Percentiles rank a stretch among this genome's conserved stretches.
Evolutionary conservation across 2,329 filamentous ascomycete genomes (phyloP).

Genomic region (Herpomyces periplanetae): DNA sequence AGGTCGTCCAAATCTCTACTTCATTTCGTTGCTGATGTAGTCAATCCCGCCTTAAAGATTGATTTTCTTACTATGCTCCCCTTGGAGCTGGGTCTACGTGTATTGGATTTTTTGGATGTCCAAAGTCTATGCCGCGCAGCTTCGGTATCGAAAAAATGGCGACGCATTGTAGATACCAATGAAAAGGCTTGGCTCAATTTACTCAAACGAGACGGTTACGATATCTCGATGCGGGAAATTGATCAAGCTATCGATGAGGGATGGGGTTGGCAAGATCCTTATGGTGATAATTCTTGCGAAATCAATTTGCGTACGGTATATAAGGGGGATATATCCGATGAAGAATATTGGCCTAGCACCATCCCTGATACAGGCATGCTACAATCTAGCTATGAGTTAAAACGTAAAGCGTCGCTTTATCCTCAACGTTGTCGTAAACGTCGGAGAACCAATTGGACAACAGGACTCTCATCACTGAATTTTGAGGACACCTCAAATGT

Average conservation of each 20-base stretch:
- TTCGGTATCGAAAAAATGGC: conserved; percentile 78
- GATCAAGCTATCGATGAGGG: conserved; percentile 54
- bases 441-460: too few species aligned
- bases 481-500: not conserved
- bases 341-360: too few species aligned
- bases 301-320: conserved; percentile 27
- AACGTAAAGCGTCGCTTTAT: too few species aligned
- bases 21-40: conserved; percentile 51
- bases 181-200: conserved; percentile 86
- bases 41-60: conserved; percentile 75
- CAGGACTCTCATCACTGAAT: not conserved
- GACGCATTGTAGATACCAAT: conserved; percentile 55
- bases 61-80: conserved; percentile 61
- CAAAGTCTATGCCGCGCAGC: conserved; percentile 58
- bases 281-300: conserved; percentile 32
- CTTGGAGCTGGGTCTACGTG: conserved; percentile 46
- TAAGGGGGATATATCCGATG: conserved; percentile 14
- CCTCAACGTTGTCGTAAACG: too few species aligned
- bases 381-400: too few species aligned
- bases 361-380: too few species aligned
- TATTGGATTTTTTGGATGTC: conserved; percentile 50
- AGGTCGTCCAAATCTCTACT: conserved; percentile 58
- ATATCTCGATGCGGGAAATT: conserved; percentile 38
- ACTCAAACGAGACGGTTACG: conserved; percentile 46
- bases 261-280: conserved; percentile 87